Evolutionary conservation across 306 rosid species (phyloP).

Genomic region (Luffa acutangula): DNA sequence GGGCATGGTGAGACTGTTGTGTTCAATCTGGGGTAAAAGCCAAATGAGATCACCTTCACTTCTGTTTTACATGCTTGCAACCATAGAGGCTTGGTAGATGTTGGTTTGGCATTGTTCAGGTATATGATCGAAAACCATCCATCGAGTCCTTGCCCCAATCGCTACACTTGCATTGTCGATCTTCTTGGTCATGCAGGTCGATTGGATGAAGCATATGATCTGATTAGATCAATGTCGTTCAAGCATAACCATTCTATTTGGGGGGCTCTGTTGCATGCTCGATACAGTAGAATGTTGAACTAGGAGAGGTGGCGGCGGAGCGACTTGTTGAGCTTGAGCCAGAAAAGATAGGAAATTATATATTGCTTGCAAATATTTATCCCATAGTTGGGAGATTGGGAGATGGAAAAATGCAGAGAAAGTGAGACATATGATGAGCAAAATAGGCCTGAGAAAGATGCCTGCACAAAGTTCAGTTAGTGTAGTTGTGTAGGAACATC

Average conservation of each 20-base stretch:
- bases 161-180: slow-evolving; percentile 67
- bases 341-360: slow-evolving; percentile 65
- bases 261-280: slow-evolving; percentile 81
- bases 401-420: slow-evolving; percentile 80
- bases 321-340: slow-evolving; percentile 60
- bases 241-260: slow-evolving; percentile 46
- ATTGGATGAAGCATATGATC: slow-evolving; percentile 53
- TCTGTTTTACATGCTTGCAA: slow-evolving; percentile 76
- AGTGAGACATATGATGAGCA: too few species aligned
- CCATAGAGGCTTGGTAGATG: slow-evolving; percentile 74
- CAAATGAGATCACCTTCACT: slow-evolving; percentile 65
- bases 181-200: slow-evolving; percentile 83
- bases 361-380: slow-evolving; percentile 57
- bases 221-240: slow-evolving; percentile 46
- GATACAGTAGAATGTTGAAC: slow-evolving; percentile 64
- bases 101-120: slow-evolving; percentile 53
- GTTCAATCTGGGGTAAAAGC: slow-evolving; percentile 54
- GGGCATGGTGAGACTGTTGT: slow-evolving; percentile 59
- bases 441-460: slow-evolving; percentile 49
- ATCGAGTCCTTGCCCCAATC: slow-evolving; percentile 41
- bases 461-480: slow-evolving; percentile 69
- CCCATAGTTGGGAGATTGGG: slow-evolving; percentile 52
- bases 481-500: slow-evolving; percentile 19
- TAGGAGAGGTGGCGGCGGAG: slow-evolving; percentile 68
- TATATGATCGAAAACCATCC: slow-evolving; percentile 36